Base-by-base conservation (phyloP, 176 grass and related monocot species). In the Triticum timopheevii region DNA sequence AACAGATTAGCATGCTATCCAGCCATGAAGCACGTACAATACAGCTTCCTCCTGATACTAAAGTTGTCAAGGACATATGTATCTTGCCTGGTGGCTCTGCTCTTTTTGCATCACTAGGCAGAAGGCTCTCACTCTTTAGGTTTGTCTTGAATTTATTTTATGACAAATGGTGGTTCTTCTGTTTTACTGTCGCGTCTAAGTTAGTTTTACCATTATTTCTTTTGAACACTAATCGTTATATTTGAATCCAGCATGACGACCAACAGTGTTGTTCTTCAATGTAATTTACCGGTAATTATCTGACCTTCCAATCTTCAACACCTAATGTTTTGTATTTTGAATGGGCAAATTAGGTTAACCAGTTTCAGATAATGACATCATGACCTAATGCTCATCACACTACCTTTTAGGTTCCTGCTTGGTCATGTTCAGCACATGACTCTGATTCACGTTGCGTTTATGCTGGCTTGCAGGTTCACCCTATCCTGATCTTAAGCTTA, bases 391-490 rank as follows among this genome's bases (percentile, higher is more conserved):
- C 2, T 73, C 13, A 42, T 59, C 9, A 66, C 20, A 25, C 80
- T 75, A 9, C 54, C 20, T 22, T 85, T 85, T 84, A 95, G 96
- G 82, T 73, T 73, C 92, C 96, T 92, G 91, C 79, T 85, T 98
- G 93, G 96, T 95, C 93, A 3, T 98, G 93, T 85, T 87, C 88
- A 50, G 90, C 84, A 31, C 88, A 89, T 69, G 49, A 76, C 77
- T 77, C 19, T 61, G 87, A 50, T 85, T 78, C 88, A 47, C 56
- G 80, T 30, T 52, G 73, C 64, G 81, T 94, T 47, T 98, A 94
- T 92, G 86, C 88, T 91, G 96, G 96, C 77, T 83, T 98, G 78
- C 96, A 98, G 96, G 96, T 95, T 65, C 72, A 82, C 1, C 40
- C 22, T 54, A 6, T 52, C 17, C 39, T 86, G 24, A 27, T 31